Evolutionary conservation across 2,329 filamentous ascomycete species (phyloP).

Genomic region (Aspergillus calidoustus): DNA sequence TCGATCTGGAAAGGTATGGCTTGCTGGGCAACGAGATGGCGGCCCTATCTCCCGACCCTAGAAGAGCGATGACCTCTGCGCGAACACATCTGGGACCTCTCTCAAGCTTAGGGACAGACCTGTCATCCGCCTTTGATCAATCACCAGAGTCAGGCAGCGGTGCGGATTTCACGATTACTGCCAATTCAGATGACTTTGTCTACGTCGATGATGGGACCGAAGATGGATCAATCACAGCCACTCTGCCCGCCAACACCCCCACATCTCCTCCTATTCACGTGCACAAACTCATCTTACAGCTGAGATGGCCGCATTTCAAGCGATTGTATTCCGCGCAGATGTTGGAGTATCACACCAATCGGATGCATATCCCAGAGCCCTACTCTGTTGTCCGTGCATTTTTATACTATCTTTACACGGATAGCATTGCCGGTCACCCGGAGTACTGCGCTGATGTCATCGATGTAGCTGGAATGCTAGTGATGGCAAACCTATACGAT

Average conservation of each 20-base stretch:
- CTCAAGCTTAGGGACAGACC: slow-evolving; percentile 77
- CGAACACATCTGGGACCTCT: slow-evolving; percentile 57
- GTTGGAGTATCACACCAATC: slow-evolving; percentile 95
- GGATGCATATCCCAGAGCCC: slow-evolving; percentile 96
- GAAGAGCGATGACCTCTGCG: slow-evolving; percentile 57
- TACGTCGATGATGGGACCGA: slow-evolving; percentile 60
- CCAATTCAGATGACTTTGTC: slow-evolving; percentile 69
- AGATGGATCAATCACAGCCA: slow-evolving; percentile 34
- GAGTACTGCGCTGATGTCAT: slow-evolving; percentile 68
- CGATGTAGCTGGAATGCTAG: slow-evolving; percentile 90
- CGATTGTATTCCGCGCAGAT: slow-evolving; percentile 92
- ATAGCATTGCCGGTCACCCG: slow-evolving; percentile 73
- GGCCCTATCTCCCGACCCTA: slow-evolving; percentile 57
- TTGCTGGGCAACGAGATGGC: slow-evolving; percentile 79
- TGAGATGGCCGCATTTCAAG: slow-evolving; percentile 95
- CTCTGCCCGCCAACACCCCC: slow-evolving; percentile 41
- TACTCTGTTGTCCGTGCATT: slow-evolving; percentile 94
- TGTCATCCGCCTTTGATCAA: slow-evolving; percentile 85
- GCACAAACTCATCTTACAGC: slow-evolving; percentile 90
- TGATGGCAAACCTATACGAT: slow-evolving; percentile 98
- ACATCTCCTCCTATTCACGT: slow-evolving; percentile 89
- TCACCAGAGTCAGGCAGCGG: slow-evolving; percentile 82
- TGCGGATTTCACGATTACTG: slow-evolving; percentile 89
- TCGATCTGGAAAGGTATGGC: slow-evolving; percentile 90
- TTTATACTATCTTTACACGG: slow-evolving; percentile 94